A percentile compares a stretch with the other conserved stretches of the same genome.
These are phyloP conservation scores for Leucocoprinus birnbaumii DNA, from an alignment of 768 basidiomycete species.

Conservation along the genomic window DNA sequence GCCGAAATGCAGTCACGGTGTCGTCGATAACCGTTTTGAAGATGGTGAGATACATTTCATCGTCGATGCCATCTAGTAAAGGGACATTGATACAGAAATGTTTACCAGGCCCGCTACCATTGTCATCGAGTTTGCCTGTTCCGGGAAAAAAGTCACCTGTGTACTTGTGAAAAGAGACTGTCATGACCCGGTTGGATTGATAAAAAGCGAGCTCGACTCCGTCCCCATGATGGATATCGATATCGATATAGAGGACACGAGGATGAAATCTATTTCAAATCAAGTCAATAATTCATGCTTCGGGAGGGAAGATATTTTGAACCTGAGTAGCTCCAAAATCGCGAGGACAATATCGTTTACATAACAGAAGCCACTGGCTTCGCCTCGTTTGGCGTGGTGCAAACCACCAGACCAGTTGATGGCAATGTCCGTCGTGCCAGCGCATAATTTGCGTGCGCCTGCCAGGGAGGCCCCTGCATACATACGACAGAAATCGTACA, in stretches of 20 bases:
- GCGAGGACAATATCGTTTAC: constrained; percentile 96
- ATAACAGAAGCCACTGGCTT: constrained; percentile 98
- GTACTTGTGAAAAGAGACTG: constrained; percentile 99
- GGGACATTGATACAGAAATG: constrained; percentile 96
- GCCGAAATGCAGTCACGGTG: constrained; percentile 84
- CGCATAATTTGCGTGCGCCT: constrained; percentile 83
- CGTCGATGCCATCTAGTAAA: constrained; percentile 93
- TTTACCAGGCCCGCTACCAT: constrained; percentile 83
- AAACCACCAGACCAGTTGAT: constrained; percentile 99
- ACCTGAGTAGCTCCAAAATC: constrained; percentile 90
- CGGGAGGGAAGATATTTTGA: constrained; percentile 15
- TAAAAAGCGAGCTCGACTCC: constrained; percentile 99
- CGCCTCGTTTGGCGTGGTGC: constrained; percentile 96
- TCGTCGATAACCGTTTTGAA: constrained; percentile 98
- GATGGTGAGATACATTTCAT: constrained; percentile 92
- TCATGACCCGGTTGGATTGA: constrained; percentile 97
- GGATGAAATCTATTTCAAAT: constrained; percentile 76
- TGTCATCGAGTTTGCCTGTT: constrained; percentile 94
- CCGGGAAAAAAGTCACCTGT: constrained; percentile 98
- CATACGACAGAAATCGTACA: constrained; percentile 93
- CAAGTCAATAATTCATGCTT: background rate
- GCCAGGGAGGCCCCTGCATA: constrained; percentile 92
- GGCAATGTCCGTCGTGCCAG: constrained; percentile 90
- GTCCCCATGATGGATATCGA: constrained; percentile 98
- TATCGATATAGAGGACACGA: constrained; percentile 96